Base-by-base conservation (phyloP, 495 filamentous ascomycete genomes). In the Chaetomium fimeti region DNA sequence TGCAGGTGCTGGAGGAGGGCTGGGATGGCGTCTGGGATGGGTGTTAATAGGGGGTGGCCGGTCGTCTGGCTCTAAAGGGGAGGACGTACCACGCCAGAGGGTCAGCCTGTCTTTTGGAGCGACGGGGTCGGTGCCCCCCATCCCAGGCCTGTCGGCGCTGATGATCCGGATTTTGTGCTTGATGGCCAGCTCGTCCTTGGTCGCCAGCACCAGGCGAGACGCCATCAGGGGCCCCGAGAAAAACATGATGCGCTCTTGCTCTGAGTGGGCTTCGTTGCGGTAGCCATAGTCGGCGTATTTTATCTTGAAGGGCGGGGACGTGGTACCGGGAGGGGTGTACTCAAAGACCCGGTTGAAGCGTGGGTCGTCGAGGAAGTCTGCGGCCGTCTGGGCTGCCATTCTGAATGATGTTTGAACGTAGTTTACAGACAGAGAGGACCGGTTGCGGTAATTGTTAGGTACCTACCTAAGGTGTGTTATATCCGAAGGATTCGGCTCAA, bases 241-340 rank as follows among this genome's bases (percentile, higher is more conserved):
- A 13, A 53, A 25, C 22, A 53, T 24, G 27, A 53, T 29, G 49
- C 27, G 49, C 49, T 53, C 49, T 16, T 53, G 49, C 49, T 53
- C 49, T 0, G 49, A 25, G 24, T 53, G 49, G 15, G 49, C 25
- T 28, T 53, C 49, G 13, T 53, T 53, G 24, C 49, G 49, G 49
- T 53, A 53, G 49, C 49, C 49, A 27, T 53, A 18, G 15, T 53
- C 49, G 49, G 27, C 49, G 25, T 53, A 53, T 53, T 29, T 53
- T 24, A 53, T 18, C 15, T 25, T 53, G 25, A 53, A 15, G 0
- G 49, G 49, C 25, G 13, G 5, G 1, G 40, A 43, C 40, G 40
- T 15, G 16, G 1, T 18, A 15, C 40, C 40, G 15, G 40, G 15
- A 43, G 40, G 40, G 9, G 40, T 43, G 15, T 16, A 43, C 5